Evolutionary conservation across 768 basidiomycete genomes (phyloP), one percentile per base, ranked within the genome.

Genomic region (Trametes elegans): DNA sequence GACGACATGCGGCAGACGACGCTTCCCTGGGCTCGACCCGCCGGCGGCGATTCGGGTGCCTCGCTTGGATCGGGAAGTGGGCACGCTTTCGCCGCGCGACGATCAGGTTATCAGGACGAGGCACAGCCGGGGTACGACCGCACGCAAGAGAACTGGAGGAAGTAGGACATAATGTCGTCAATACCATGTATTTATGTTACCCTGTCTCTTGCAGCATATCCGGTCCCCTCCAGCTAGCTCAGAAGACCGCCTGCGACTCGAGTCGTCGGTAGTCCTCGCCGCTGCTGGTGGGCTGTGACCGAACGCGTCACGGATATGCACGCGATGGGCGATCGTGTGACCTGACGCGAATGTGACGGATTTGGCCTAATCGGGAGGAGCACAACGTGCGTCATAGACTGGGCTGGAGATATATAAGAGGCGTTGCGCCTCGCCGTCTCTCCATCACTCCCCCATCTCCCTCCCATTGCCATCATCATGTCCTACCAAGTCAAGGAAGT

Each of bases 401-500:
- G 24, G 41, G 36, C 29, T 23, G 28, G 29, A 32, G 18, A 35
- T 59, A 59, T 59, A 59, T 53, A 59, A 59, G 57, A n/a, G 8
- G 27, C 39, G 24, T 40, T 31, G 24, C 14, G 42, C 41, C 28
- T 35, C 43, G 19, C 42, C 38, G 40, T 26, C 19, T 40, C 42
- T 43, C 24, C 40, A 54, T 27, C 50, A 31, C 46, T 35, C 39
- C 40, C 46, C 41, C 50, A 45, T 47, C 46, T 49, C 43, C 45
- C 21, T 36, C 49, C 49, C 47, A 54, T 13, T 14, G 27, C 50
- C n/a, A 38, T 47, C 38, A 48, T 28, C 53, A 81, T 80, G 79
- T 68, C 73, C 10, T 61, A 66, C 64, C 70, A 72, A 51, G 71
- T 87, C 68, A 80, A 88, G 72, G 84, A 87, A 62, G 78, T 97